Conservation (phyloP, 805 yeast species). For the Schwanniomyces yamadae region DNA sequence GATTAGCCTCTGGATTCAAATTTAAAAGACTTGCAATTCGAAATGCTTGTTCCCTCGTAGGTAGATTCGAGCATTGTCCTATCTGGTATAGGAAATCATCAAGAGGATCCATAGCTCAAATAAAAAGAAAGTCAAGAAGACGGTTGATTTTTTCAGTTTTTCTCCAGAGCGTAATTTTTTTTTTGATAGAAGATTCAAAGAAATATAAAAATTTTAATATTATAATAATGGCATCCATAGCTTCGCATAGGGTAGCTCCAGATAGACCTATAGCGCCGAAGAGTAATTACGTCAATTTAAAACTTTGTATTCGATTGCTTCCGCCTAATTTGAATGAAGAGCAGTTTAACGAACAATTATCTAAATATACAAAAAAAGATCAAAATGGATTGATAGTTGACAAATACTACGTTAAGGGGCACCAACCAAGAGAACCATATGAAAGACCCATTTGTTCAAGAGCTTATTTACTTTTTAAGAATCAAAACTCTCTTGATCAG, state of each 20-base stretch:
- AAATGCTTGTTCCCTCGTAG: constrained; percentile 18
- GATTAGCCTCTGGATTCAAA: constrained; percentile 25
- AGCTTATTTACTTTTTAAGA: constrained; percentile 38
- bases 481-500: constrained; percentile 20
- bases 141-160: too few species aligned
- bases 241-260: constrained; percentile 13
- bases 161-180: too few species aligned
- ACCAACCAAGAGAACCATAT: constrained; percentile 37
- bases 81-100: constrained; percentile 27
- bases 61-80: constrained; percentile 25
- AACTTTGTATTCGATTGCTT: constrained; percentile 38
- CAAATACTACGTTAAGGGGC: constrained; percentile 43
- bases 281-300: constrained; percentile 12
- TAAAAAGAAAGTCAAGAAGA: neutral
- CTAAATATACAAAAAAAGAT: constrained; percentile 11
- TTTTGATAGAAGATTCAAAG: neutral
- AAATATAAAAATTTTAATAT: neutral
- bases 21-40: constrained; percentile 21
- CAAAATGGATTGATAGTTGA: constrained; percentile 13
- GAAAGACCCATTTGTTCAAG: constrained; percentile 41
- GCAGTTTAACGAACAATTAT: constrained; percentile 23
- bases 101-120: constrained; percentile 19
- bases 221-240: constrained; percentile 10
- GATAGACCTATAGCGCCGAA: neutral
- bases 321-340: constrained; percentile 39